Percentiles rank a stretch among this genome's conserved stretches.
Evolutionary conservation across 495 filamentous ascomycete species (phyloP).

Genomic region (Penicillium flavigenum): DNA sequence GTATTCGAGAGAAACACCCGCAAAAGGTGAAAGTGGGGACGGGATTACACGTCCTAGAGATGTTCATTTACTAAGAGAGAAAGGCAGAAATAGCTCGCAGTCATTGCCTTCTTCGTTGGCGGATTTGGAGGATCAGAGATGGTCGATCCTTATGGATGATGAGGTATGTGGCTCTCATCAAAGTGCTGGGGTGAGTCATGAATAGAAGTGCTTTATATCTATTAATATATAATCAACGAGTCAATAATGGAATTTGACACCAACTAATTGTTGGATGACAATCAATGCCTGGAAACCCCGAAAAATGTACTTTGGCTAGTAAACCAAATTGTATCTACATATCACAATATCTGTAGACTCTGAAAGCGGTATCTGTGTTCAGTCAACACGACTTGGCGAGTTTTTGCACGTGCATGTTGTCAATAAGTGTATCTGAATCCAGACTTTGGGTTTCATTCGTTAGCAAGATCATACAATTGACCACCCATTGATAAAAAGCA

Average conservation of each 20-base stretch:
- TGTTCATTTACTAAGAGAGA: neutral
- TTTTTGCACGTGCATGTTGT: neutral
- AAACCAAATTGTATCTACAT: neutral
- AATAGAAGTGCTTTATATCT: constrained; percentile 8
- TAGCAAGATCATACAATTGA: neutral
- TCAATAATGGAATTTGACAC: neutral
- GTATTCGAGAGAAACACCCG: neutral
- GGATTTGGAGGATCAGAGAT: constrained; percentile 23
- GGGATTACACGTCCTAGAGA: neutral
- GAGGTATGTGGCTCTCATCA: neutral
- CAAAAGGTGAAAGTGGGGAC: neutral
- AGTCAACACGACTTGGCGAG: neutral
- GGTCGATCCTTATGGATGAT: constrained; percentile 12
- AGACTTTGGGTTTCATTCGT: constrained; percentile 20
- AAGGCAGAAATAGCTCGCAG: constrained; percentile 7
- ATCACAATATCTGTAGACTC: neutral
- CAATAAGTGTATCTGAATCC: constrained; percentile 56
- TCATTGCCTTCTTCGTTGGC: constrained; percentile 20
- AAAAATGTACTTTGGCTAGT: neutral
- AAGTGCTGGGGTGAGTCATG: neutral
- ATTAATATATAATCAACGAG: neutral
- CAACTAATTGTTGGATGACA: neutral
- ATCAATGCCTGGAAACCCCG: neutral
- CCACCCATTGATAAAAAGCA: neutral
- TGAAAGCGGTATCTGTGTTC: neutral